Evolutionary conservation across 257 asterid species (phyloP).

Genomic region (Fraxinus americana): DNA sequence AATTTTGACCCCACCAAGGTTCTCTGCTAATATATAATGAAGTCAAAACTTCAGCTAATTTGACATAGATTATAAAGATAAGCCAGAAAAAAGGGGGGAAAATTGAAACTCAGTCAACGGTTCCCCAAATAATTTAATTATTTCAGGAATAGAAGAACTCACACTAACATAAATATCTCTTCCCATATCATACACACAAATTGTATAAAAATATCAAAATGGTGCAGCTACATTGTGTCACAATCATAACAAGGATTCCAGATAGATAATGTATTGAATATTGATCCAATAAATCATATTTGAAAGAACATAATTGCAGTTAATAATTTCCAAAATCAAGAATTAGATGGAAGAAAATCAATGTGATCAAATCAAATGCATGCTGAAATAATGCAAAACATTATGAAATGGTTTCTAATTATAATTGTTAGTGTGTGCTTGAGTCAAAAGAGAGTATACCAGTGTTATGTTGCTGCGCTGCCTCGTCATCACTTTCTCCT

Average conservation of each 20-base stretch:
- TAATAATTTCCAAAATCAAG: neutral
- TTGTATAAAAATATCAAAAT: neutral
- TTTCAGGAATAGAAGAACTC: constrained; percentile 7
- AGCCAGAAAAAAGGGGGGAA: neutral
- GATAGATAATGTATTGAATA: neutral
- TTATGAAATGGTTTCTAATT: constrained; percentile 11
- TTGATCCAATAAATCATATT: constrained; percentile 1
- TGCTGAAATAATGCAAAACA: constrained; percentile 1
- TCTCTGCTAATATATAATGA: constrained; percentile 40
- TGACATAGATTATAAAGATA: constrained; percentile 10
- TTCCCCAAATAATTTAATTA: constrained; percentile 13
- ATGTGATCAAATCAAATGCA: neutral
- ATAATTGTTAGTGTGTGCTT: constrained; percentile 3
- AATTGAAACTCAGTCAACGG: neutral
- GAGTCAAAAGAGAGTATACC: constrained; percentile 43
- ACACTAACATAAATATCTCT: neutral
- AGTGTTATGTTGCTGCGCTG: neutral
- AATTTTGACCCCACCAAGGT: constrained; percentile 80
- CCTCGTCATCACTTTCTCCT: constrained; percentile 81
- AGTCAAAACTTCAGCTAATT: constrained; percentile 26
- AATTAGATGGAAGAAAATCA: neutral
- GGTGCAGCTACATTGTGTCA: neutral
- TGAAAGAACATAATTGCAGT: constrained; percentile 8
- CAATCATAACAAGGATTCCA: constrained; percentile 21
- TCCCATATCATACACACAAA: neutral